A percentile compares a stretch with the other conserved stretches of the same genome.
phyloP scores from a whole-genome alignment of 768 basidiomycete species.

The Mycena rebaudengoi region DNA sequence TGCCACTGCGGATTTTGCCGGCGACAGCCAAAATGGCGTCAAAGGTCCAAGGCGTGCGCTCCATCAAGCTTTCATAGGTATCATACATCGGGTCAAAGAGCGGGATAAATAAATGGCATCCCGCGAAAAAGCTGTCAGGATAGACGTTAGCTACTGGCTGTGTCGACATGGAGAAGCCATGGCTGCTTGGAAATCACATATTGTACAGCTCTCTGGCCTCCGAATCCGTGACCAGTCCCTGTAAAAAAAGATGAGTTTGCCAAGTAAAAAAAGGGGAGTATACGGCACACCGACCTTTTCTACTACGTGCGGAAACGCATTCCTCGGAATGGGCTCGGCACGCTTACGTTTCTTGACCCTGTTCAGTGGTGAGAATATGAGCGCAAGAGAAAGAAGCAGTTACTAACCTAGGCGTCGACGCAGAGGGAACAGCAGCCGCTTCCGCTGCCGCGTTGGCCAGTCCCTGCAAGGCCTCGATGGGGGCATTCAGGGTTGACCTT shows the following conservation, averaged over 20 bases:
- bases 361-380: constrained; percentile 3
- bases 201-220: constrained; percentile 93
- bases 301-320: constrained; percentile 89
- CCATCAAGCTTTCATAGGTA: constrained; percentile 90
- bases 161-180: constrained; percentile 40
- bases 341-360: constrained; percentile 88
- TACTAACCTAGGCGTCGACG: constrained; percentile 67
- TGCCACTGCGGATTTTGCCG: constrained; percentile 90
- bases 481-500: constrained; percentile 84
- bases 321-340: constrained; percentile 82
- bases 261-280: constrained; percentile 1
- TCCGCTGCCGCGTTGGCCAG: constrained; percentile 96
- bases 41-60: constrained; percentile 95
- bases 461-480: constrained; percentile 93
- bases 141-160: constrained; percentile 43
- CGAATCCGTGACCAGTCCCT: constrained; percentile 86
- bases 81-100: constrained; percentile 94
- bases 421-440: constrained; percentile 82
- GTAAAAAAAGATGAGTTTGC: constrained; percentile 19
- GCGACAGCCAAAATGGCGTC: constrained; percentile 94
- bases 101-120: constrained; percentile 96
- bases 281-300: constrained; percentile 74
- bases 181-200: constrained; percentile 66
- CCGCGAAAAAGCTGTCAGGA: constrained; percentile 85
- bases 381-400: constrained; percentile 10